Evolutionary conservation across 176 grass and related monocot species (phyloP).

Genomic region (Phoenix roebelenii): DNA sequence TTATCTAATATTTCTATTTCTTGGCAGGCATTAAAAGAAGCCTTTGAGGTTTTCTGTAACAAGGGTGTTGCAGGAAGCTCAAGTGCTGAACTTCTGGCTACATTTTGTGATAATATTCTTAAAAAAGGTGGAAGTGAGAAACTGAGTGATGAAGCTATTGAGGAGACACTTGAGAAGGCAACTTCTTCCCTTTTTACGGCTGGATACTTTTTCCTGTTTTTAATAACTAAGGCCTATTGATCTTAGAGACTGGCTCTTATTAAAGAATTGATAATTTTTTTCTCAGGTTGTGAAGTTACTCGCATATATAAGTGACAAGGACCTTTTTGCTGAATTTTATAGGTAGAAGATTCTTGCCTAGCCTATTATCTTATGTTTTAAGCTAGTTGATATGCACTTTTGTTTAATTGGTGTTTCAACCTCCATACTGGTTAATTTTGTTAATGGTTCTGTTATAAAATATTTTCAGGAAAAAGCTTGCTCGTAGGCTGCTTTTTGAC

Average conservation of each 20-base stretch:
- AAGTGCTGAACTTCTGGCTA: slow-evolving; percentile 82
- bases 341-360: slow-evolving; percentile 26
- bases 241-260: no score
- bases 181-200: background rate
- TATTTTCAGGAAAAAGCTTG: slow-evolving; percentile 21
- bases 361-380: no score
- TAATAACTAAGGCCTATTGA: no score
- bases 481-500: slow-evolving; percentile 50
- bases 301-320: slow-evolving; percentile 89
- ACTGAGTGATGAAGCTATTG: slow-evolving; percentile 96
- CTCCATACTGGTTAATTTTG: background rate
- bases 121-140: slow-evolving; percentile 98
- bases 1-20: background rate
- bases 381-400: no score
- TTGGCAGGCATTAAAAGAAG: slow-evolving; percentile 84
- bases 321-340: slow-evolving; percentile 92
- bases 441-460: background rate
- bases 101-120: slow-evolving; percentile 94
- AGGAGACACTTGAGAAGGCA: slow-evolving; percentile 98
- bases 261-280: background rate
- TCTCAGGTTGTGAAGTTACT: slow-evolving; percentile 85
- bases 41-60: slow-evolving; percentile 98
- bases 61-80: slow-evolving; percentile 88
- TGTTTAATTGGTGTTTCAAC: background rate
- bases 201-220: no score